Evolutionary conservation across 2,329 filamentous ascomycete species (phyloP).

Genomic region (Chrysosporium keratinophilum): DNA sequence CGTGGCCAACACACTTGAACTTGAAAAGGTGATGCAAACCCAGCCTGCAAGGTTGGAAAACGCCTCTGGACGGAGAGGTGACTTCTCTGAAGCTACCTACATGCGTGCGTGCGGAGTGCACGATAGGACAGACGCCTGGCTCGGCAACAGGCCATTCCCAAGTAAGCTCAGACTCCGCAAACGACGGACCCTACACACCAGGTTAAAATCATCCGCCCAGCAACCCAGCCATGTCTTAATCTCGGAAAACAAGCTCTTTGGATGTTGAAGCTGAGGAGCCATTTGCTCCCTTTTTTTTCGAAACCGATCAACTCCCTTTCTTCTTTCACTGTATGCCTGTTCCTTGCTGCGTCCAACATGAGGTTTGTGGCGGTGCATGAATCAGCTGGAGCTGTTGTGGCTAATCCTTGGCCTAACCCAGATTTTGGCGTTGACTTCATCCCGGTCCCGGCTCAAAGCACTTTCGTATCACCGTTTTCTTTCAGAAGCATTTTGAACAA

Average conservation of each 20-base stretch:
- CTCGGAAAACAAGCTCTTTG: neutral
- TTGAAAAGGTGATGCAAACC: neutral
- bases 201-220: neutral
- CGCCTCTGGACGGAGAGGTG: no score
- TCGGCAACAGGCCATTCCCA: neutral
- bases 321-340: neutral
- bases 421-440: neutral
- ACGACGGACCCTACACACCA: neutral
- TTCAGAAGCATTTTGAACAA: no score
- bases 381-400: neutral
- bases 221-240: constrained; percentile 1
- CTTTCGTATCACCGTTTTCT: neutral
- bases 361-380: constrained; percentile 4
- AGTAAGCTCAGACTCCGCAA: neutral
- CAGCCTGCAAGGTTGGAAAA: neutral
- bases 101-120: neutral
- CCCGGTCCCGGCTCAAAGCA: neutral
- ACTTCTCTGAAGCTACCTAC: neutral
- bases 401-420: neutral
- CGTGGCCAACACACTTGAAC: neutral
- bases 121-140: neutral
- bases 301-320: neutral
- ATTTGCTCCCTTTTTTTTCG: neutral
- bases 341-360: neutral
- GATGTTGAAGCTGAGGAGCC: neutral